A percentile compares a stretch with the other conserved stretches of the same genome.
Evolutionary conservation across 768 basidiomycete species (phyloP).

Genomic region (Pulveroboletus ravenelii): DNA sequence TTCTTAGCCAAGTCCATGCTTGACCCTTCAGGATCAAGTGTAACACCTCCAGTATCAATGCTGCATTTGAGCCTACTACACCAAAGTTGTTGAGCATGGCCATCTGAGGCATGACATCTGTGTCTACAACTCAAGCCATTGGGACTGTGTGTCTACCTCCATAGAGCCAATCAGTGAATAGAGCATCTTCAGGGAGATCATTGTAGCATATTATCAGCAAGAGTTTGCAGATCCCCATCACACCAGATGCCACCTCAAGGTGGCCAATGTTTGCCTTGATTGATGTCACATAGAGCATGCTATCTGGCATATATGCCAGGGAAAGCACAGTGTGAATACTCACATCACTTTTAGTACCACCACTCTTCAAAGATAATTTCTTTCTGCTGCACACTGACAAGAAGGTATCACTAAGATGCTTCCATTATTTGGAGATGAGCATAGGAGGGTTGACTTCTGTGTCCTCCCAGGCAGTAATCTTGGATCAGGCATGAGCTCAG

Average conservation of each 20-base stretch:
- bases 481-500: conserved; percentile 57
- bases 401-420: conserved; percentile 28
- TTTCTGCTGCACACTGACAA: background rate
- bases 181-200: conserved; percentile 49
- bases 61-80: conserved; percentile 66
- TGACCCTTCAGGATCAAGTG: too few species aligned
- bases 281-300: conserved; percentile 61
- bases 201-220: conserved; percentile 60
- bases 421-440: conserved; percentile 48
- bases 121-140: conserved; percentile 42
- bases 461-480: conserved; percentile 50
- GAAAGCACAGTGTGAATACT: conserved; percentile 56
- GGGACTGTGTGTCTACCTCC: conserved; percentile 36
- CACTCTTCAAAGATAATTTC: background rate
- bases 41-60: too few species aligned
- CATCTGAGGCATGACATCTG: conserved; percentile 37
- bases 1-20: too few species aligned
- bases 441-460: conserved; percentile 54
- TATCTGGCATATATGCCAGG: conserved; percentile 34
- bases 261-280: conserved; percentile 76
- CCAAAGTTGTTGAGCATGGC: conserved; percentile 74
- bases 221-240: conserved; percentile 65
- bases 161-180: conserved; percentile 54
- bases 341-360: conserved; percentile 21
- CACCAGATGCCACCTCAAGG: conserved; percentile 70